A percentile compares a stretch with the other conserved stretches of the same genome.
These are phyloP conservation scores for Furcasterigmium sp. DNA, from an alignment of 2,329 filamentous ascomycete genomes.

Conservation along the genomic window DNA sequence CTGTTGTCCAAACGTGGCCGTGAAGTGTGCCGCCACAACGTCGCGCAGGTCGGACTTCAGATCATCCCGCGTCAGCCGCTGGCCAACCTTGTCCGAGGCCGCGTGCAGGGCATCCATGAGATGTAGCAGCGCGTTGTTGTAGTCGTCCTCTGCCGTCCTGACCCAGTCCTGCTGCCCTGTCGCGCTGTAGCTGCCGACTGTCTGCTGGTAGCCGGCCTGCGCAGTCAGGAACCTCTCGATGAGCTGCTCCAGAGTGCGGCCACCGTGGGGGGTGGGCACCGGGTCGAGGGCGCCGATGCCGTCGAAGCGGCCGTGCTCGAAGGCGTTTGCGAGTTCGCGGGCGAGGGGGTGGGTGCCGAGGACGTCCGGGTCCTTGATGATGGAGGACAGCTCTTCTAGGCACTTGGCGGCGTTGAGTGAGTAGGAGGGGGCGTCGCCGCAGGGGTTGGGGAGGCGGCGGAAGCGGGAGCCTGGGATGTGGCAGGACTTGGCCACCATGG, in stretches of 20 bases:
- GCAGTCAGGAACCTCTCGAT: background rate
- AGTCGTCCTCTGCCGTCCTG: background rate
- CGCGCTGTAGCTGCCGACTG: background rate
- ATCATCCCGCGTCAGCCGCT: background rate
- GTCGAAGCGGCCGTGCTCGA: background rate
- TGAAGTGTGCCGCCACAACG: background rate
- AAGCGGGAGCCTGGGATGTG: slow-evolving; percentile 30
- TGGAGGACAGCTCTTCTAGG: background rate
- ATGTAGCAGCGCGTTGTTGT: background rate
- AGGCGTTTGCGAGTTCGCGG: background rate
- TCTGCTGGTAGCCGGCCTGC: background rate
- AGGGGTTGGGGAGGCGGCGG: slow-evolving; percentile 35
- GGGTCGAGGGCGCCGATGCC: background rate
- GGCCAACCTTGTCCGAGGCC: background rate
- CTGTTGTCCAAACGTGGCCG: background rate
- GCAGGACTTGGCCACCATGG: slow-evolving; percentile 30
- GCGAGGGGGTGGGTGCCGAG: background rate
- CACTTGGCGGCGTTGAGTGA: background rate
- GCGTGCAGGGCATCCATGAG: background rate
- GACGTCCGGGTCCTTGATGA: background rate
- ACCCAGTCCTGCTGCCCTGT: background rate
- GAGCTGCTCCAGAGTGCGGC: background rate
- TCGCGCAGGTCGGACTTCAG: background rate
- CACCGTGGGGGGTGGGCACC: no score
- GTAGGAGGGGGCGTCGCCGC: background rate